Percentiles rank a stretch among this genome's conserved stretches.
Evolutionary conservation across 306 rosid species (phyloP).

Genomic region (Citrullus mucosospermus): DNA sequence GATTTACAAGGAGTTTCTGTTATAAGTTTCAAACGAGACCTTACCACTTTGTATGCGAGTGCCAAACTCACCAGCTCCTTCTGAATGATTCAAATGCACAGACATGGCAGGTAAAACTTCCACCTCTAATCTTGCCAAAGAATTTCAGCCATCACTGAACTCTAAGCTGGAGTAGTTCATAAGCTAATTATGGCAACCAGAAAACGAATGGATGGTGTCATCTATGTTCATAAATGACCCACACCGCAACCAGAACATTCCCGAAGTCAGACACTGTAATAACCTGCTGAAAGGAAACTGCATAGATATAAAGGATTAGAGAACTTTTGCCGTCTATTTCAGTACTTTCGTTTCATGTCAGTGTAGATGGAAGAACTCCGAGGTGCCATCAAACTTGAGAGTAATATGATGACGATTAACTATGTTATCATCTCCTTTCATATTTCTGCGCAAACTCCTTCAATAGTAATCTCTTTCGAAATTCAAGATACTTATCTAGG

Average conservation of each 20-base stretch:
- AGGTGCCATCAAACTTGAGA: not conserved
- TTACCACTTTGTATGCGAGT: not conserved
- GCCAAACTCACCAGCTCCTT: not conserved
- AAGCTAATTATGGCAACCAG: not conserved
- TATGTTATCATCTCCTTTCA: constrained; percentile 37
- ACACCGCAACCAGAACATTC: not conserved
- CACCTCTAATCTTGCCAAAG: not conserved
- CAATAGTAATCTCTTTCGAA: constrained; percentile 63
- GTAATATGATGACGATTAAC: not conserved
- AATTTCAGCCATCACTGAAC: not conserved
- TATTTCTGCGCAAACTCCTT: constrained; percentile 68
- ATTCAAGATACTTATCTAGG: constrained; percentile 70
- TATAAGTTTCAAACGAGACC: not conserved
- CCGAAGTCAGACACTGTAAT: not conserved
- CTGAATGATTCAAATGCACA: not conserved
- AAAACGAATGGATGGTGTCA: not conserved
- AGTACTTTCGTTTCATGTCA: not conserved
- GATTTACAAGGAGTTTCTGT: not conserved
- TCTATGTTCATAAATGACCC: not conserved
- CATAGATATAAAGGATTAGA: not conserved
- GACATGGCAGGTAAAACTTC: not conserved
- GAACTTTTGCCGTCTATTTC: not conserved
- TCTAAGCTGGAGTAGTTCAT: not conserved
- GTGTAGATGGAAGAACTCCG: not conserved
- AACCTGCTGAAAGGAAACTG: not conserved